A percentile compares a stretch with the other conserved stretches of the same genome.
Conservation (phyloP, 228 moss, liverwort and hornwort species). For the Sphagnum fallax region DNA sequence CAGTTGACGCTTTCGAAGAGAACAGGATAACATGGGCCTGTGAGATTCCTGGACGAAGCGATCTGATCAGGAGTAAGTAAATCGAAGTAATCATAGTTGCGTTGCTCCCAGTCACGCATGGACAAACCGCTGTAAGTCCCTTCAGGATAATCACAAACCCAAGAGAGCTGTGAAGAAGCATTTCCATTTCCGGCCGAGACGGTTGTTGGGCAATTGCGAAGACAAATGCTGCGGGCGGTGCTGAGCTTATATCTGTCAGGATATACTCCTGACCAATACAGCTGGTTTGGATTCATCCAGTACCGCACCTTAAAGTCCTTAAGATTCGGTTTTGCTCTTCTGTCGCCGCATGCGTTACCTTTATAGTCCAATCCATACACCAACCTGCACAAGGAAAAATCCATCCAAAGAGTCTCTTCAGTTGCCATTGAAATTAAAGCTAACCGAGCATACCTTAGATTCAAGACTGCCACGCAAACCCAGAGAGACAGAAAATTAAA, state of each 20-base stretch:
- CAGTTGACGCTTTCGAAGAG: conserved; percentile 74
- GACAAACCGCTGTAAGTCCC: conserved; percentile 48
- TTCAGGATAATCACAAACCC: conserved; percentile 95
- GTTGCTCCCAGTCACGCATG: conserved; percentile 44
- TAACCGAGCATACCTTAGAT: no score
- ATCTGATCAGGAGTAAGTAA: conserved; percentile 36
- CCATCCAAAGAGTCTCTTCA: no score
- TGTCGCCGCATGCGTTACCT: conserved; percentile 63
- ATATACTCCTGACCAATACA: conserved; percentile 56
- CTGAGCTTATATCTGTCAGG: conserved; percentile 53
- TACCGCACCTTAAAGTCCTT: conserved; percentile 47
- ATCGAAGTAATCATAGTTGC: conserved; percentile 67
- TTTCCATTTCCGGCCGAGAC: conserved; percentile 29
- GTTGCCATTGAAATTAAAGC: no score
- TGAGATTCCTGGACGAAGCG: conserved; percentile 52
- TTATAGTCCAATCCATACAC: conserved; percentile 75
- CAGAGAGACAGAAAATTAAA: no score
- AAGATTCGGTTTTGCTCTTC: conserved; percentile 23
- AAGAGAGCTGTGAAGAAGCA: conserved; percentile 19
- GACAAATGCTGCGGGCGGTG: conserved; percentile 64
- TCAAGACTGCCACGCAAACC: no score
- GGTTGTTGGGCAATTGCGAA: conserved; percentile 44
- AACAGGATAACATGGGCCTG: conserved; percentile 86
- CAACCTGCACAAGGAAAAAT: conserved; percentile 30
- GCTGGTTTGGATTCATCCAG: conserved; percentile 89